phyloP scores from a whole-genome alignment of 495 filamentous ascomycete genomes.

The Xylona heveae region DNA sequence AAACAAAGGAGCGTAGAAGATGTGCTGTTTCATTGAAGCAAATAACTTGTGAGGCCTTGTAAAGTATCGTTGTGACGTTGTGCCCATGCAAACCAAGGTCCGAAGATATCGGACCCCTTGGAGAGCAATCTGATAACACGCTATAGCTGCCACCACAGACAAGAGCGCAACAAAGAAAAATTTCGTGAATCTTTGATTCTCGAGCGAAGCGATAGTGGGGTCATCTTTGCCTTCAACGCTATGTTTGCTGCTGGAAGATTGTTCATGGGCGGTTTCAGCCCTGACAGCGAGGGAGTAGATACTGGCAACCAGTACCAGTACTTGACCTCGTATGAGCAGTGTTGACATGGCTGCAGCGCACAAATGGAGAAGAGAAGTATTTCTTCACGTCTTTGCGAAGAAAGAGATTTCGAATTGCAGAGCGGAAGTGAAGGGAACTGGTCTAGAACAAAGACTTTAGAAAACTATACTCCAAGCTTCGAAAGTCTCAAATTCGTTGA shows the following conservation, averaged over 20 bases:
- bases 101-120: constrained; percentile 1
- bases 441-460: no score
- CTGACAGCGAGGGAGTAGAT: not conserved
- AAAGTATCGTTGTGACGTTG: constrained; percentile 40
- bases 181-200: constrained; percentile 1
- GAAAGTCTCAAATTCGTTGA: no score
- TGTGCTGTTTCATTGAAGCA: constrained; percentile 54
- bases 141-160: not conserved
- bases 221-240: constrained; percentile 1
- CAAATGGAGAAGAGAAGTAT: no score
- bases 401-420: no score
- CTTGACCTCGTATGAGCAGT: no score
- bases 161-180: not conserved
- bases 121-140: constrained; percentile 1
- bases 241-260: not conserved
- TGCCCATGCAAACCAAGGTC: constrained; percentile 10
- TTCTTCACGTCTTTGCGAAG: no score
- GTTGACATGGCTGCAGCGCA: no score
- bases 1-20: constrained; percentile 66
- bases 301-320: not conserved
- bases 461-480: no score
- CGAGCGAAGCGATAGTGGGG: not conserved
- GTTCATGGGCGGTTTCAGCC: not conserved
- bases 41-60: constrained; percentile 23
- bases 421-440: no score